Evolutionary conservation across 345 rosid genomes (phyloP), one percentile per base, ranked within the genome.

Genomic region (Odontarrhena argentea): DNA sequence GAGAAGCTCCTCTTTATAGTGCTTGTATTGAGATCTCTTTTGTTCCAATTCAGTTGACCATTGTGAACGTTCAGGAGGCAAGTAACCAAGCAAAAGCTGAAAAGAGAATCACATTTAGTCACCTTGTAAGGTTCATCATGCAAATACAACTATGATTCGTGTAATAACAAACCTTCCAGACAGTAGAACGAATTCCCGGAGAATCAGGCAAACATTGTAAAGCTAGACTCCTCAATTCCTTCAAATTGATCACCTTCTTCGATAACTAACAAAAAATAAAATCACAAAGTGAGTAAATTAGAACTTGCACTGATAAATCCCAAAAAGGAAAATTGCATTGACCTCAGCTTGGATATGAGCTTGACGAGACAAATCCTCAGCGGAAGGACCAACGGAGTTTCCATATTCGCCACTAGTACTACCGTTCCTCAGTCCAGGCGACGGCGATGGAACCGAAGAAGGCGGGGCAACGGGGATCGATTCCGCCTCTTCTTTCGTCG

Each of bases 21-120:
- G 89, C 76, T 78, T 84, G 84, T 88, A 94, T 69, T 94, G 96
- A 26, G 90, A 80, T 76, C 99, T 87, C 84, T 79, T 94, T 76
- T 84, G 92, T 36, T 87, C 79, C 76, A 94, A 67, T 67, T 94
- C 97, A 32, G 83, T 67, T 6, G 86, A 79, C 99, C 99, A 94
- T 5, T 85, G 87, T 9, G 79, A 80, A 38, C 96, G 96, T 69
- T 94, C 99, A 41, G 87, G 80, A 3, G 97, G 93, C 52, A 94
- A 74, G 79, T 88, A 94, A 34, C 97, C 99, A 71, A 94, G 83
- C 71, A 94, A 81, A 40, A 94, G 83, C 99, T 94, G 87, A 78
- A 77, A 49, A 71, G 59, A 34, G 28, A 61, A 72, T 47, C 30
- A 65, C 1, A 44, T 13, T 7, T 32, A 66, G 15, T 25, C 9